Conservation (phyloP, 495 filamentous ascomycete genomes). For the Friedmanniomyces endolithicus region DNA sequence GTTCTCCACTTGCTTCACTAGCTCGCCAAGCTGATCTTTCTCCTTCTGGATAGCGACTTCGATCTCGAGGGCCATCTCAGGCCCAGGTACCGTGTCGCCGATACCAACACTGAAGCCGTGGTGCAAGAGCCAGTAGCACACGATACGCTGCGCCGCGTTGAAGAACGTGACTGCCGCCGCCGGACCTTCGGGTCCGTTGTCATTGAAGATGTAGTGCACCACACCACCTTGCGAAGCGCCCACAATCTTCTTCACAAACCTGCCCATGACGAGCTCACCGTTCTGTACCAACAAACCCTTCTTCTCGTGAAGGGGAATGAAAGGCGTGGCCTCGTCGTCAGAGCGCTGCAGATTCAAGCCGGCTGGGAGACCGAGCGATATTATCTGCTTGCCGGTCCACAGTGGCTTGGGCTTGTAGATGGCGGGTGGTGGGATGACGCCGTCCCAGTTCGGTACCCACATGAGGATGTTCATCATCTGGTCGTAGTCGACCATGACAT, state of each 20-base stretch:
- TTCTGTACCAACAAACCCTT: constrained; percentile 71
- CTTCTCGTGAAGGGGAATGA: constrained; percentile 42
- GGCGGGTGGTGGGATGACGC: constrained; percentile 77
- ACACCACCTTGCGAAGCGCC: constrained; percentile 79
- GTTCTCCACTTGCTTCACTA: constrained; percentile 65
- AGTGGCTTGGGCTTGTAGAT: constrained; percentile 81
- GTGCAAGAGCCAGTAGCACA: constrained; percentile 97
- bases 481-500: constrained; percentile 79
- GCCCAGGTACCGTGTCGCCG: constrained; percentile 92
- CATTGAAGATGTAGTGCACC: constrained; percentile 92
- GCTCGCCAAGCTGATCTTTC: constrained; percentile 63
- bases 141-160: constrained; percentile 82
- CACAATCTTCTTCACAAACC: constrained; percentile 86
- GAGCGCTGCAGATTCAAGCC: constrained; percentile 70
- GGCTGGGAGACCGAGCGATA: constrained; percentile 79
- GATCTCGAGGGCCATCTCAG: constrained; percentile 66
- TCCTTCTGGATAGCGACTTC: constrained; percentile 61
- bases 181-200: constrained; percentile 49
- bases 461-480: constrained; percentile 90
- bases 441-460: constrained; percentile 97
- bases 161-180: constrained; percentile 86
- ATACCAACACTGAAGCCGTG: constrained; percentile 97
- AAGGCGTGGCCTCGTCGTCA: constrained; percentile 34
- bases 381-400: constrained; percentile 98
- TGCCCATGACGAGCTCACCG: constrained; percentile 80